Evolutionary conservation across 257 asterid species (phyloP).

Genomic region (Ocimum tenuiflorum): DNA sequence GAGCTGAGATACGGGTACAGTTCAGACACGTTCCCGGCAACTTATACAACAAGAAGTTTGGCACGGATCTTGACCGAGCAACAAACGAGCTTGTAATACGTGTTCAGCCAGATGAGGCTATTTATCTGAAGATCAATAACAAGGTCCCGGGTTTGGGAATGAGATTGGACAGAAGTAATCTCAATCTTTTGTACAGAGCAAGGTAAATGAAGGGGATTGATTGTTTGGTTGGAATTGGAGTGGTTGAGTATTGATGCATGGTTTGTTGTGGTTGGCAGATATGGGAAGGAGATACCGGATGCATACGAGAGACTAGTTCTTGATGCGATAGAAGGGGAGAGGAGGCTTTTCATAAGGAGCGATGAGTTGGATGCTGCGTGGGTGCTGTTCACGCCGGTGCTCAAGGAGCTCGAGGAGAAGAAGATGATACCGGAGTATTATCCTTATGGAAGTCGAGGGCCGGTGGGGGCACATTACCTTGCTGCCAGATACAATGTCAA

Average conservation of each 20-base stretch:
- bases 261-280: slow-evolving; percentile 33
- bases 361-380: slow-evolving; percentile 97
- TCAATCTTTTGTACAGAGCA: slow-evolving; percentile 82
- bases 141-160: slow-evolving; percentile 94
- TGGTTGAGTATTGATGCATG: too few relatives aligned
- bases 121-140: slow-evolving; percentile 79
- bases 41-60: slow-evolving; percentile 57
- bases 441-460: slow-evolving; percentile 94
- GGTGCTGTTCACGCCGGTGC: slow-evolving; percentile 85
- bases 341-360: slow-evolving; percentile 90
- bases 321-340: slow-evolving; percentile 90
- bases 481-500: slow-evolving; percentile 78
- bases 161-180: slow-evolving; percentile 85
- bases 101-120: slow-evolving; percentile 93
- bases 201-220: slow-evolving; percentile 53
- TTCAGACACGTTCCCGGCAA: slow-evolving; percentile 94
- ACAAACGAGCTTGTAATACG: slow-evolving; percentile 98
- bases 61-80: slow-evolving; percentile 75
- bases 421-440: slow-evolving; percentile 68
- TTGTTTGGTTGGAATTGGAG: background rate
- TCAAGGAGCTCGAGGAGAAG: slow-evolving; percentile 70
- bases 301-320: slow-evolving; percentile 92
- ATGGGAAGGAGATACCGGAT: slow-evolving; percentile 91
- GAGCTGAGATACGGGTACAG: slow-evolving; percentile 93
- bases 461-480: slow-evolving; percentile 90